These are phyloP conservation scores for Myochromella boudieri DNA, from an alignment of 768 basidiomycete species.

Conservation along the genomic window DNA sequence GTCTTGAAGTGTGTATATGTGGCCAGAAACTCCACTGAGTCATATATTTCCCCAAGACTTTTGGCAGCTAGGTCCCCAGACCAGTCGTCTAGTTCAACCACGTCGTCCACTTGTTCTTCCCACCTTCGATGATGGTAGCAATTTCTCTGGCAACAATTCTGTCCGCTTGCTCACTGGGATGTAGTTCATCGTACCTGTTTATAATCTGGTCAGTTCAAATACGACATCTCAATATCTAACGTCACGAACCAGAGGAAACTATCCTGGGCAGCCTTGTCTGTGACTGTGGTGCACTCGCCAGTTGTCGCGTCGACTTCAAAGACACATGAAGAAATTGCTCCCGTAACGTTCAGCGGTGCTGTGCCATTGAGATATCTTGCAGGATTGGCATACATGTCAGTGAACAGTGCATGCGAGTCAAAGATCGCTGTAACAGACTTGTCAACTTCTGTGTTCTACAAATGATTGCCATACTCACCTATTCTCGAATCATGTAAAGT, in stretches of 20 bases:
- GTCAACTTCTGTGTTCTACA: neutral
- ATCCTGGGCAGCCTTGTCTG: conserved; percentile 31
- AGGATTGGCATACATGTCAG: conserved; percentile 56
- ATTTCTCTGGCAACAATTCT: conserved; percentile 46
- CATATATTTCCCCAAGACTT: no score
- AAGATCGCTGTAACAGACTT: conserved; percentile 43
- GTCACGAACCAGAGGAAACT: conserved; percentile 49
- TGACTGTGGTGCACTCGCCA: conserved; percentile 31
- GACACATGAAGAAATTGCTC: conserved; percentile 48
- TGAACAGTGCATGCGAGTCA: conserved; percentile 60
- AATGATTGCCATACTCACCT: conserved; percentile 36
- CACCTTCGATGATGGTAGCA: conserved; percentile 35
- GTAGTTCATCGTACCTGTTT: conserved; percentile 41
- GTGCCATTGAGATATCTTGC: conserved; percentile 61
- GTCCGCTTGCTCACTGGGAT: conserved; percentile 29
- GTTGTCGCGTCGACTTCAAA: conserved; percentile 32
- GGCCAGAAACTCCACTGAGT: no score
- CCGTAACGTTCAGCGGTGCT: conserved; percentile 58
- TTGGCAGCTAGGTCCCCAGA: no score
- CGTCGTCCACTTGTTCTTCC: conserved; percentile 36
- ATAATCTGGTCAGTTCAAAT: neutral
- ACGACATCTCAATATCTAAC: neutral
- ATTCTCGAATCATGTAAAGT: conserved; percentile 53
- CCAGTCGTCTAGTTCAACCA: conserved; percentile 37
- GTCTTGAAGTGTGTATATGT: no score